A percentile compares a stretch with the other conserved stretches of the same genome.
These are phyloP conservation scores for Emericellopsis cladophorae DNA, from an alignment of 2,329 filamentous ascomycete genomes.

Conservation along the genomic window DNA sequence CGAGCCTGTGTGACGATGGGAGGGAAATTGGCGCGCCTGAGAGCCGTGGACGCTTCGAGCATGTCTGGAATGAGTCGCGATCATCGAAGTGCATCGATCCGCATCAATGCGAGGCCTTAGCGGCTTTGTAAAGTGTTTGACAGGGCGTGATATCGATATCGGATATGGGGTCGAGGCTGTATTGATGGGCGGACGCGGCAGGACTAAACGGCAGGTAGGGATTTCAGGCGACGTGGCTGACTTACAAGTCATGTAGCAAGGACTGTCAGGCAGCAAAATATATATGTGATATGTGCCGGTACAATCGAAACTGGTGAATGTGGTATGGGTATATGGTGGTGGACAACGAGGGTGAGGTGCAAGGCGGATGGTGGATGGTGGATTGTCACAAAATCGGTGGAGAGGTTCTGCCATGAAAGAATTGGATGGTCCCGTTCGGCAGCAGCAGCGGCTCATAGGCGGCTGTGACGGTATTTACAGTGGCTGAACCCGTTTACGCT, in stretches of 20 bases:
- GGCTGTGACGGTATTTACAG: too few species aligned
- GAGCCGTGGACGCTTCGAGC: conserved; percentile 8
- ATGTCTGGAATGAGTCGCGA: conserved; percentile 13
- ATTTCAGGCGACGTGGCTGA: conserved; percentile 15
- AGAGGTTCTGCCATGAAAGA: conserved; percentile 18
- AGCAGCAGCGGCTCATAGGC: background rate
- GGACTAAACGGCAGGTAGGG: conserved; percentile 13
- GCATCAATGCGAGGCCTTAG: conserved; percentile 18
- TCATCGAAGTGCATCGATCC: conserved; percentile 18
- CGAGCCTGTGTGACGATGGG: conserved; percentile 32
- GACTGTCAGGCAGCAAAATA: conserved; percentile 22
- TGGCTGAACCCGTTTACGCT: too few species aligned
- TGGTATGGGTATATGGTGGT: background rate
- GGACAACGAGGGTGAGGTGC: conserved; percentile 4
- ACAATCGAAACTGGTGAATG: background rate
- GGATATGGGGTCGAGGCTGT: conserved; percentile 17
- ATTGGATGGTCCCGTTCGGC: conserved; percentile 17
- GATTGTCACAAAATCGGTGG: conserved; percentile 10
- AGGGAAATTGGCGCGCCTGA: conserved; percentile 28
- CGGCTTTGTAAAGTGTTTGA: conserved; percentile 10
- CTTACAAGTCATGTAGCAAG: conserved; percentile 39
- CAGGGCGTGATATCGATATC: conserved; percentile 20
- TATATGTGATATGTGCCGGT: background rate
- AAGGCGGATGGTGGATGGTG: conserved; percentile 3
- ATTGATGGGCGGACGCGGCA: conserved; percentile 22